Conservation (phyloP, 495 filamentous ascomycete species). For the Talaromyces adpressus region DNA sequence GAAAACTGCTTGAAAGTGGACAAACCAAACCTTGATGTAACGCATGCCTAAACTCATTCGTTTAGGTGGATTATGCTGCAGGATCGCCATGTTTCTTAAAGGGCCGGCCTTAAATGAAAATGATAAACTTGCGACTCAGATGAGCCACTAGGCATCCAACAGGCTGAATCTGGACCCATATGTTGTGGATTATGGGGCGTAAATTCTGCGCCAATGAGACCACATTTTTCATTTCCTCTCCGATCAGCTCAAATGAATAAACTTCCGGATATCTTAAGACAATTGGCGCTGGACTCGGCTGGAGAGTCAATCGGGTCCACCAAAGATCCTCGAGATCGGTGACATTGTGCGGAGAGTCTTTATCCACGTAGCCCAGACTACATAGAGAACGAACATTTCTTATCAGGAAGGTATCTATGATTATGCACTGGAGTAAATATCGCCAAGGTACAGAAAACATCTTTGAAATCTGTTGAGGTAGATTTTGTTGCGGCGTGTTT, state of each 20-base stretch:
- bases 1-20: background rate
- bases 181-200: background rate
- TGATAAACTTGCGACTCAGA: background rate
- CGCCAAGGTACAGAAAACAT: background rate
- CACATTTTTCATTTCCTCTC: background rate
- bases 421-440: background rate
- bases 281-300: background rate
- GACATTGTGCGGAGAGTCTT: background rate
- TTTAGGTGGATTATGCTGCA: background rate
- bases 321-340: background rate
- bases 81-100: background rate
- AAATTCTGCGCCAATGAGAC: background rate
- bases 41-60: background rate
- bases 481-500: background rate
- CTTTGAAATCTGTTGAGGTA: background rate
- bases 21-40: background rate
- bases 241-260: background rate
- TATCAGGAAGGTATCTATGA: background rate
- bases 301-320: background rate
- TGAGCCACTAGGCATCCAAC: background rate
- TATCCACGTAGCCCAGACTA: background rate
- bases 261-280: background rate
- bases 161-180: background rate
- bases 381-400: background rate
- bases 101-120: background rate